Base-by-base conservation (phyloP, 345 rosid genomes). In the Hypericum androsaemum region DNA sequence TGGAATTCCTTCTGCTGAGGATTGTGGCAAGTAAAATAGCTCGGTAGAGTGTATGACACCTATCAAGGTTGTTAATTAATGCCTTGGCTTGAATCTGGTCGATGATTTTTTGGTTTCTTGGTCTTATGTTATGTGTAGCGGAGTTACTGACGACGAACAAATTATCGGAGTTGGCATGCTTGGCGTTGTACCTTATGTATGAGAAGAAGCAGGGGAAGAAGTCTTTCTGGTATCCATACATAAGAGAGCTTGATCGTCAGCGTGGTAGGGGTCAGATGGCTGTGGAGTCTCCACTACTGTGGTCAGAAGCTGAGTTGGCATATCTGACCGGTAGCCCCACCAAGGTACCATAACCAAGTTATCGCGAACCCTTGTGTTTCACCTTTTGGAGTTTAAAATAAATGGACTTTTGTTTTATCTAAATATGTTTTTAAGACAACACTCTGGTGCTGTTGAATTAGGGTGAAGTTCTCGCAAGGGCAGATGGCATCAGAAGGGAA, bases 161-260 rank as follows among this genome's bases (percentile, higher is more conserved):
- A 59, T 59, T 90, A 63, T 90, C 96, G 0, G 98, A 90, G 64
- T 64, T 90, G 74, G 98, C 96, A 51, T 90, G 96, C 67, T 70
- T 90, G 72, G 95, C 98, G 51, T 64, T 90, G 75, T 84, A 90
- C 68, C 72, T 90, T 57, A 90, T 90, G 98, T 90, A 90, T 69
- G 98, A 90, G 77, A 87, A 87, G 82, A 87, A 90, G 68, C 95
- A 90, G 76, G 98, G 96, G 38, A 82, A 77, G 73, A 76, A 82
- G 56, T 90, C 98, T 15, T 84, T 87, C 10, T 90, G 98, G 98
- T 77, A 84, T 67, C 98, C 98, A 0, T 90, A 82, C 62, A 90
- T 90, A 57, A 71, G 79, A 74, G 98, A 90, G 74, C 98, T 90
- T 57, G 98, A 90, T 78, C 98, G 95, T 40, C 98, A 90, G 65